A percentile compares a stretch with the other conserved stretches of the same genome.
These are phyloP conservation scores for Rutstroemia sp. DNA, from an alignment of 2,329 filamentous ascomycete genomes.

Conservation along the genomic window DNA sequence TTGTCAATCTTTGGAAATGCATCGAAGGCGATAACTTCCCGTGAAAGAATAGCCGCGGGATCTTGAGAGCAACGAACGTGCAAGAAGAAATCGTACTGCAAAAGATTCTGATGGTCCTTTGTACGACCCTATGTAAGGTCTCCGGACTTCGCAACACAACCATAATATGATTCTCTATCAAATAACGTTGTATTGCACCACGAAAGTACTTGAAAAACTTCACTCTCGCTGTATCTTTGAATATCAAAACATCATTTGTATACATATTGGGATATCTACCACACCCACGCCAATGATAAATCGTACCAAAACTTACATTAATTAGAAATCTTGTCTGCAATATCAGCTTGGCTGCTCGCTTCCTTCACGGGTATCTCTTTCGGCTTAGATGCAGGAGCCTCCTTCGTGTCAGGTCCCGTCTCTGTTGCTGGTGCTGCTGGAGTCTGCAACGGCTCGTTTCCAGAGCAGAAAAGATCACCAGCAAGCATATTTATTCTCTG, in stretches of 20 bases:
- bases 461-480: slow-evolving; percentile 26
- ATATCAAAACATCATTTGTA: background rate
- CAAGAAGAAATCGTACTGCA: too few relatives aligned
- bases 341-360: background rate
- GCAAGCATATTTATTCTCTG: slow-evolving; percentile 10
- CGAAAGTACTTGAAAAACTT: too few relatives aligned
- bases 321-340: background rate
- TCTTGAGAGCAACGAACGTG: too few relatives aligned
- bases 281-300: background rate
- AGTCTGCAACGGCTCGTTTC: slow-evolving; percentile 12
- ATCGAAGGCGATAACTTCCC: too few relatives aligned
- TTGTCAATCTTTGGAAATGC: background rate
- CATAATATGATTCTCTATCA: too few relatives aligned
- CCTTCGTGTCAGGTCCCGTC: background rate
- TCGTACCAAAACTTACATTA: background rate
- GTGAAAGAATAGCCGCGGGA: too few relatives aligned
- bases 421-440: background rate
- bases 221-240: background rate
- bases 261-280: slow-evolving; percentile 1
- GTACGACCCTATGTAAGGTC: background rate
- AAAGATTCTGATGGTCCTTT: too few relatives aligned
- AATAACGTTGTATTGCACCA: too few relatives aligned
- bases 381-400: background rate
- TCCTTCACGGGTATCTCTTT: background rate
- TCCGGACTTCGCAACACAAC: too few relatives aligned